Percentiles rank a stretch among this genome's conserved stretches.
Evolutionary conservation across 2,329 filamentous ascomycete genomes (phyloP).

Genomic region (Neopestalotiopsis rosae): DNA sequence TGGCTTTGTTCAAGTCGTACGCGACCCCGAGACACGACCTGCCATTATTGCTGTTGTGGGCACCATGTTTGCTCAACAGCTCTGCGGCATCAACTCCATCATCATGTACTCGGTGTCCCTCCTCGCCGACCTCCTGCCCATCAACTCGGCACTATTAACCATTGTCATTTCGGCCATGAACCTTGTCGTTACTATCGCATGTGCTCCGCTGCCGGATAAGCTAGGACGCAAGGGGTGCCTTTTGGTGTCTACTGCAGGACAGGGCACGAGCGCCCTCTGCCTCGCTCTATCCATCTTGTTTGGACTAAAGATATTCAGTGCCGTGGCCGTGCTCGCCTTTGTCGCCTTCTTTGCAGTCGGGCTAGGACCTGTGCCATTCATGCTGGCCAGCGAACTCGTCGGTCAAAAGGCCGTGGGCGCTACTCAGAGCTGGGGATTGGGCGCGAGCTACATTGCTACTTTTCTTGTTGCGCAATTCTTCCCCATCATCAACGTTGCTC

Average conservation of each 20-base stretch:
- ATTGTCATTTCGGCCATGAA: slow-evolving; percentile 89
- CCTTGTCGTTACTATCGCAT: slow-evolving; percentile 79
- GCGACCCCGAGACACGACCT: slow-evolving; percentile 70
- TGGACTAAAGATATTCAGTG: slow-evolving; percentile 75
- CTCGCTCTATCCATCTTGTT: slow-evolving; percentile 82
- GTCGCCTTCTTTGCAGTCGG: slow-evolving; percentile 91
- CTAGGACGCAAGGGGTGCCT: slow-evolving; percentile 88
- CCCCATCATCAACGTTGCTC: slow-evolving; percentile 78
- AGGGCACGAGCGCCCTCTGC: slow-evolving; percentile 78
- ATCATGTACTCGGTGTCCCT: slow-evolving; percentile 98
- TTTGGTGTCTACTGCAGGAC: slow-evolving; percentile 80
- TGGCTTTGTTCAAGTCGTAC: slow-evolving; percentile 69
- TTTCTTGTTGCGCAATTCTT: slow-evolving; percentile 96
- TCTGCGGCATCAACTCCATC: slow-evolving; percentile 94
- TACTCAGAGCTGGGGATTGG: slow-evolving; percentile 86
- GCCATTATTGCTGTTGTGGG: slow-evolving; percentile 85
- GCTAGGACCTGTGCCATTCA: slow-evolving; percentile 92
- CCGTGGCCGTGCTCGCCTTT: slow-evolving; percentile 81
- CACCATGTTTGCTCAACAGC: slow-evolving; percentile 91
- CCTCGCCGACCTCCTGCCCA: slow-evolving; percentile 78
- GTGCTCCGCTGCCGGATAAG: slow-evolving; percentile 84
- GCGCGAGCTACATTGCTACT: slow-evolving; percentile 87
- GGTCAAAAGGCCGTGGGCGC: slow-evolving; percentile 89
- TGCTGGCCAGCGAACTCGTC: slow-evolving; percentile 89
- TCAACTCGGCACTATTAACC: slow-evolving; percentile 82